phyloP scores from a whole-genome alignment of 208 protist species.

The Crithidia acanthocephali region DNA sequence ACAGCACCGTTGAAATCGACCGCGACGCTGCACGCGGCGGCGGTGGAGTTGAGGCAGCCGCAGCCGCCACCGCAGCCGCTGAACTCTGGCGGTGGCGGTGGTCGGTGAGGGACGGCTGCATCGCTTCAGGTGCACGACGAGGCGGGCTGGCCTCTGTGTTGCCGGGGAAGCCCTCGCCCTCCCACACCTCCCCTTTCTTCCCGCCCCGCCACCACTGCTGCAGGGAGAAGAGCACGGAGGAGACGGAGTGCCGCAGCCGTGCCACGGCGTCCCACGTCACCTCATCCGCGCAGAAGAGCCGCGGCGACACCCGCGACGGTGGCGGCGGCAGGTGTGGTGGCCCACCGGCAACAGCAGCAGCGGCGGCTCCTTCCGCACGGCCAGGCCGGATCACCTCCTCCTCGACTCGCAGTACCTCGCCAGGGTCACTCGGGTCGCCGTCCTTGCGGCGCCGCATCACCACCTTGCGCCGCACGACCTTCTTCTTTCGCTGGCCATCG shows the following conservation, averaged over 20 bases:
- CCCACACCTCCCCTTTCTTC: not conserved
- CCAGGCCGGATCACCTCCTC: constrained; percentile 36
- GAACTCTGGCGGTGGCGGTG: too few species aligned
- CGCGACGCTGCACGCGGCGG: too few species aligned
- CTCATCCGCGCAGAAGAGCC: constrained; percentile 58
- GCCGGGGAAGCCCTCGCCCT: not conserved
- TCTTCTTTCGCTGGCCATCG: constrained; percentile 20
- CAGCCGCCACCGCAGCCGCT: not conserved
- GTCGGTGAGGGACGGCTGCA: too few species aligned
- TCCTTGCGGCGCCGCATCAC: constrained; percentile 30
- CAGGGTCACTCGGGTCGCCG: constrained; percentile 26
- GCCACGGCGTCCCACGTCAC: constrained; percentile 45
- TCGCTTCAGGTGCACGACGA: too few species aligned
- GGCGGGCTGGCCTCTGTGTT: too few species aligned
- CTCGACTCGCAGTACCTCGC: constrained; percentile 29
- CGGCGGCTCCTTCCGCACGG: constrained; percentile 12
- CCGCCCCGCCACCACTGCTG: constrained; percentile 24
- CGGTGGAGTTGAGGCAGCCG: not conserved
- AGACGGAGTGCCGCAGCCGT: constrained; percentile 18
- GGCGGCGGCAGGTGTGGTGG: constrained; percentile 21
- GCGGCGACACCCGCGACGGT: constrained; percentile 50
- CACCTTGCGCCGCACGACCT: constrained; percentile 31
- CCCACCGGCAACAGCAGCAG: not conserved
- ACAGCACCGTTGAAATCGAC: not conserved
- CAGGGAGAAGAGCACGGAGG: constrained; percentile 6